Conservation (phyloP, 305 asterid species). For the Fraxinus platypoda region DNA sequence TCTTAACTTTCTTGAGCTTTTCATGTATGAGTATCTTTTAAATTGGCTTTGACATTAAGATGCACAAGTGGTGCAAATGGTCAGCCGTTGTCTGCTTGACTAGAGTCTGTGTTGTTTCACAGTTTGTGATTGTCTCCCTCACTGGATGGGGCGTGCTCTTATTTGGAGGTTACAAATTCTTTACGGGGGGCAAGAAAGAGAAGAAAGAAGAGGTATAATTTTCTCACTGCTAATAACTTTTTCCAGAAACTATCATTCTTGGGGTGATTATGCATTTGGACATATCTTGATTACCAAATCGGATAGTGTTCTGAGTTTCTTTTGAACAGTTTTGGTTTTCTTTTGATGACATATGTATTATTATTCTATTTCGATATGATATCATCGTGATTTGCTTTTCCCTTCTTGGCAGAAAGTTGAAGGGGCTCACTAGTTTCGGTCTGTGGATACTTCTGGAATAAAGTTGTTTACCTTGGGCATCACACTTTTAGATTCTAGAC, state of each 20-base stretch:
- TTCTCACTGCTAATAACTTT: background rate
- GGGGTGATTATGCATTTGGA: background rate
- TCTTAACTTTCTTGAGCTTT: background rate
- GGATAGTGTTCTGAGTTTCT: background rate
- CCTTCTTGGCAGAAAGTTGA: constrained; percentile 40
- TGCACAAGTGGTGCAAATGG: background rate
- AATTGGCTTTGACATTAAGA: background rate
- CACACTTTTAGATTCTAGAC: constrained; percentile 6
- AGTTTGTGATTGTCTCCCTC: constrained; percentile 46
- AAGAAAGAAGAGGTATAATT: constrained; percentile 39
- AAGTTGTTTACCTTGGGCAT: constrained; percentile 2
- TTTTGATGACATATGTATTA: background rate
- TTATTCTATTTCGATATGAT: background rate
- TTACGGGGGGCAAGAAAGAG: constrained; percentile 29
- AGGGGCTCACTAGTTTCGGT: constrained; percentile 29
- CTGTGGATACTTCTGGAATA: constrained; percentile 19
- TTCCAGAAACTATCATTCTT: background rate
- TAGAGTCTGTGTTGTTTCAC: constrained; percentile 8
- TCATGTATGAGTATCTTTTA: background rate
- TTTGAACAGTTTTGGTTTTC: background rate
- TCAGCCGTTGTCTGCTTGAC: background rate
- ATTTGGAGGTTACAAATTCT: constrained; percentile 39
- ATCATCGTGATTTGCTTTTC: constrained; percentile 3
- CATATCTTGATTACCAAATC: background rate
- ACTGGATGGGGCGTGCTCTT: constrained; percentile 44